Base-by-base conservation (phyloP, 106 monocot genomes). In the Platanthera zijinensis region DNA sequence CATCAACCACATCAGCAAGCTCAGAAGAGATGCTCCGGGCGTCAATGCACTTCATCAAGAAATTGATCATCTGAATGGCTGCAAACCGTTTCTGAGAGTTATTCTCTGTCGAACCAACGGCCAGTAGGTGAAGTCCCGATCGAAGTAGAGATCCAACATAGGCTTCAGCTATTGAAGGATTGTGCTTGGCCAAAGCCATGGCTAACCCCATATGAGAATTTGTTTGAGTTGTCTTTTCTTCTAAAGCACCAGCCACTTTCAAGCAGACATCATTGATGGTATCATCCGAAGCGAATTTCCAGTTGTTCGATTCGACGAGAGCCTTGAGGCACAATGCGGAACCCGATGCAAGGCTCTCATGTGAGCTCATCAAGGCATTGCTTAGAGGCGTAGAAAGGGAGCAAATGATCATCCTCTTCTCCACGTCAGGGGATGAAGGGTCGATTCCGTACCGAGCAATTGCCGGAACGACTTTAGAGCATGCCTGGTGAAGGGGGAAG, bases 381-480 rank as follows among this genome's bases (percentile, higher is more conserved):
- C 77, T 83, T 5, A 97, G 79, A 57, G 96, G 96, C 78, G 77
- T 84, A 83, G 89, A 91, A 11, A 97, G 93, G 15, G 84, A 87
- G 14, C 22, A 22, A 57, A 97, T 94, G 48, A 97, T 94, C 81
- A 50, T 83, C 5, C 68, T 77, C 84, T 91, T 93, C 80, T 91
- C 96, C 30, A 69, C 80, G 7, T 87, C 84, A 6, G 89, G 84
- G 4, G 87, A 89, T 3, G 91, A 90, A 28, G 85, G 86, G 18
- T 97, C 91, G 30, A 97, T 97, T 45, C 86, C 96, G 76, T 97
- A 94, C n/a, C 96, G 89, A 21, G 96, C 96, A 50, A 97, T 89
- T 0, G 96, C 93, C 7, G 93, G 93, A 53, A 93, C 96, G 0
- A 97, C 96, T 77, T 89, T 97, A 7, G 93, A 85, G 78, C 96